Conservation (phyloP, 1,284 basidiomycete genomes). For the Amylostereum chailletii region DNA sequence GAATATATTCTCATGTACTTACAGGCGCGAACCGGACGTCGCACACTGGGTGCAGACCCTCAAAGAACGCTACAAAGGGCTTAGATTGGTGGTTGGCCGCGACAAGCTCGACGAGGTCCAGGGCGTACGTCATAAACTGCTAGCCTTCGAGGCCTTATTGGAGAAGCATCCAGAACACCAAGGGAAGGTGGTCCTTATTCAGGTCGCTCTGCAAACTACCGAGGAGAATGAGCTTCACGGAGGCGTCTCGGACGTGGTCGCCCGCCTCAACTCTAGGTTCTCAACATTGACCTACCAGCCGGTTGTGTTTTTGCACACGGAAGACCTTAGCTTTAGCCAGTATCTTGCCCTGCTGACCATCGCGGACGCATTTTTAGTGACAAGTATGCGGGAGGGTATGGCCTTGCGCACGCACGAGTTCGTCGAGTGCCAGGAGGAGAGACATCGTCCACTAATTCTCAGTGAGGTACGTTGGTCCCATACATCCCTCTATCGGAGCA, state of each 20-base stretch:
- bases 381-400: conserved; percentile 83
- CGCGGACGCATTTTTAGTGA: conserved; percentile 84
- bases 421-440: conserved; percentile 72
- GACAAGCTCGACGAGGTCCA: conserved; percentile 82
- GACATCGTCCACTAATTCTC: conserved; percentile 65
- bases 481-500: not conserved
- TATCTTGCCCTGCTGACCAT: conserved; percentile 78
- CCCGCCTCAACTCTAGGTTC: conserved; percentile 77
- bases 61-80: conserved; percentile 72
- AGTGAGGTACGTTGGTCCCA: conserved; percentile 44
- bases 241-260: conserved; percentile 68
- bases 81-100: conserved; percentile 80
- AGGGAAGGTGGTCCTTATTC: conserved; percentile 77
- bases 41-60: conserved; percentile 74
- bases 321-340: conserved; percentile 80
- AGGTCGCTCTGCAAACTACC: conserved; percentile 80
- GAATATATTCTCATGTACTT: conserved; percentile 2
- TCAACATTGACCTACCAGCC: conserved; percentile 83
- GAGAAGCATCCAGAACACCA: conserved; percentile 73
- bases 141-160: conserved; percentile 79
- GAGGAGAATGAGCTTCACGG: conserved; percentile 70
- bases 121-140: conserved; percentile 77
- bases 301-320: conserved; percentile 80
- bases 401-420: conserved; percentile 78
- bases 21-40: conserved; percentile 69